A percentile compares a stretch with the other conserved stretches of the same genome.
These are phyloP conservation scores for Hemileccinum rubropunctum DNA, from an alignment of 768 basidiomycete species.

Conservation along the genomic window DNA sequence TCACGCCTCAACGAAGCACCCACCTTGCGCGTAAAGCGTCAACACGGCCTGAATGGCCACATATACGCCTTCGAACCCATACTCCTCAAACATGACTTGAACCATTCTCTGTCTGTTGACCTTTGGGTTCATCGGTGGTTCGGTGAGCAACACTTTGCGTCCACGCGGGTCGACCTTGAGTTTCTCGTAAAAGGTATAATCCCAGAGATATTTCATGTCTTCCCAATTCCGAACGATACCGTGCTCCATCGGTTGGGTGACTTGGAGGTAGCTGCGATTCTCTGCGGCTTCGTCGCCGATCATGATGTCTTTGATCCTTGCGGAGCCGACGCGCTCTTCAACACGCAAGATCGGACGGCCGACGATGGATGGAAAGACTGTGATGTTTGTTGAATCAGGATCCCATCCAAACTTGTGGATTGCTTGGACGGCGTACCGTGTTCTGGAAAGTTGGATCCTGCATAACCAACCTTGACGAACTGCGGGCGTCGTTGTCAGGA, in stretches of 20 bases:
- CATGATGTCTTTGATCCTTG: constrained; percentile 96
- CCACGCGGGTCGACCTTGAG: constrained; percentile 84
- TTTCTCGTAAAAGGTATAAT: constrained; percentile 98
- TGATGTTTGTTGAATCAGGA: background rate
- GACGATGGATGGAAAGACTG: constrained; percentile 95
- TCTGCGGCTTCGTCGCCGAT: constrained; percentile 95
- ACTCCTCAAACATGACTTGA: constrained; percentile 99
- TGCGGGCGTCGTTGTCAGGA: constrained; percentile 30
- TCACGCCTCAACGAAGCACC: constrained; percentile 22
- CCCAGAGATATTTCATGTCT: constrained; percentile 98
- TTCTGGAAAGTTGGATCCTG: constrained; percentile 93
- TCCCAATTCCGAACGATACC: constrained; percentile 99
- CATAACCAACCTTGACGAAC: constrained; percentile 91
- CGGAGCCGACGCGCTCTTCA: constrained; percentile 87
- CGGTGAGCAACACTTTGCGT: constrained; percentile 88
- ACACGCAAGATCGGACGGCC: constrained; percentile 97
- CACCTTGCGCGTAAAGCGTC: constrained; percentile 98
- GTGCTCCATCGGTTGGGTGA: constrained; percentile 99
- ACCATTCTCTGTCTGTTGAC: constrained; percentile 91
- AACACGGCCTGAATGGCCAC: constrained; percentile 98
- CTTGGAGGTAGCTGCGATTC: constrained; percentile 92
- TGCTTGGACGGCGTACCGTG: constrained; percentile 54
- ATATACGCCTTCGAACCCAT: constrained; percentile 93
- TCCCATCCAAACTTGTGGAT: background rate
- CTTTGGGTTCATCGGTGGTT: constrained; percentile 99